These are phyloP conservation scores for Withania somnifera DNA, from an alignment of 305 asterid genomes.

Conservation along the genomic window DNA sequence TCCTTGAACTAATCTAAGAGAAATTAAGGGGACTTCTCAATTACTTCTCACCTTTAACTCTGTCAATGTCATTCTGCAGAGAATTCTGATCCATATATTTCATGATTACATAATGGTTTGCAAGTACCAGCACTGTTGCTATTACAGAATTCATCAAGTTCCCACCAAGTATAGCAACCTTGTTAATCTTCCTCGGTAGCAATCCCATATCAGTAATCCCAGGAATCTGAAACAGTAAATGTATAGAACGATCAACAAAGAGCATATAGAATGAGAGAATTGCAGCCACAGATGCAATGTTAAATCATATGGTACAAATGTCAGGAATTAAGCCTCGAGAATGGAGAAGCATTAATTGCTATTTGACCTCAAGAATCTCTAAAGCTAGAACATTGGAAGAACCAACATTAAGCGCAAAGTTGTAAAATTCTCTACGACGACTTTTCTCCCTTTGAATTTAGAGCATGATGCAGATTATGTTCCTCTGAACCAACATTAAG, in stretches of 20 bases:
- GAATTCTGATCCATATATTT: constrained; percentile 87
- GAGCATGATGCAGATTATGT: neutral
- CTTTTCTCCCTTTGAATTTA: neutral
- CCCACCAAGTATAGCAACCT: constrained; percentile 92
- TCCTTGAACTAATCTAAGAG: neutral
- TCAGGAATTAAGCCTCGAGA: neutral
- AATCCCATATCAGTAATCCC: constrained; percentile 81
- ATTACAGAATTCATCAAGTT: constrained; percentile 96
- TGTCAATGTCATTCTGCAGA: constrained; percentile 62
- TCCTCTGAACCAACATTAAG: neutral
- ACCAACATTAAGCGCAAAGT: neutral
- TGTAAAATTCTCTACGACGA: neutral
- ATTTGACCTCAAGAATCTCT: neutral
- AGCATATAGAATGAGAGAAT: neutral
- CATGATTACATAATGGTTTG: constrained; percentile 58
- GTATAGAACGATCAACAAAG: neutral
- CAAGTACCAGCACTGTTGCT: constrained; percentile 74
- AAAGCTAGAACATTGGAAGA: neutral
- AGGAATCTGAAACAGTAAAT: constrained; percentile 50
- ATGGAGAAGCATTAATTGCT: neutral
- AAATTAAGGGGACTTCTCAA: neutral
- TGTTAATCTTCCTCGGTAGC: constrained; percentile 65
- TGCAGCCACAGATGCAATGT: neutral
- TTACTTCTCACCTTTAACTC: constrained; percentile 60
- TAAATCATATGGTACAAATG: neutral